Conservation (phyloP, 495 filamentous ascomycete species). For the Hypoxylon lienhwacheense region DNA sequence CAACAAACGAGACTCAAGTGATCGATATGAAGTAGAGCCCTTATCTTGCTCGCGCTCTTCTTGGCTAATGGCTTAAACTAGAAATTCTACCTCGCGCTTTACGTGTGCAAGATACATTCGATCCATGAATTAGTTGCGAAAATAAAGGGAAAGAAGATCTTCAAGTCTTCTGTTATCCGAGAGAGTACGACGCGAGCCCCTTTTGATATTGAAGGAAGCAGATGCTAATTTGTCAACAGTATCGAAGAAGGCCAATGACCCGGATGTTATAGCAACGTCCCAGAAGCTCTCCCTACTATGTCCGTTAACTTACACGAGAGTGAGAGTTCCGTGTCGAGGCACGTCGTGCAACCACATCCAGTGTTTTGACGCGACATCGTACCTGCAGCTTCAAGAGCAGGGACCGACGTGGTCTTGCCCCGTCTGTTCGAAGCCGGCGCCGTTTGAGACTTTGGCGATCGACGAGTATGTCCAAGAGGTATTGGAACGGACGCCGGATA, state of each 20-base stretch:
- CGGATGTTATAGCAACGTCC: conserved; percentile 85
- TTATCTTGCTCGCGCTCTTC: neutral
- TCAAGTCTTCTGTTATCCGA: conserved; percentile 74
- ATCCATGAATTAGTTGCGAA: conserved; percentile 70
- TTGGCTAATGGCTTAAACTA: conserved; percentile 43
- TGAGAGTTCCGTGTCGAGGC: conserved; percentile 78
- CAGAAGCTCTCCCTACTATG: conserved; percentile 89
- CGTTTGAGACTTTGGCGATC: conserved; percentile 78
- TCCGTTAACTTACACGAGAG: conserved; percentile 80
- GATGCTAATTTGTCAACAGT: conserved; percentile 55
- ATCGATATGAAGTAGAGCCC: conserved; percentile 16
- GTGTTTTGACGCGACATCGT: conserved; percentile 94
- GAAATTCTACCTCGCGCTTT: conserved; percentile 75
- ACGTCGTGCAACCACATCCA: conserved; percentile 83
- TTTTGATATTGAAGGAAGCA: neutral
- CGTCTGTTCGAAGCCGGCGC: conserved; percentile 80
- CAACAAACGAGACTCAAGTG: conserved; percentile 26
- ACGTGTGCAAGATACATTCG: conserved; percentile 71
- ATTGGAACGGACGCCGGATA: conserved; percentile 65
- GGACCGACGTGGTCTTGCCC: conserved; percentile 94
- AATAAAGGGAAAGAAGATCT: conserved; percentile 69
- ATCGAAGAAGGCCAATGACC: conserved; percentile 76
- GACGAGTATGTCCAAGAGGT: conserved; percentile 96
- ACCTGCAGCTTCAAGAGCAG: conserved; percentile 91
- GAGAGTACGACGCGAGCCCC: conserved; percentile 63